These are phyloP conservation scores for Myxozyma monticola DNA, from an alignment of 805 yeast genomes.

Conservation along the genomic window DNA sequence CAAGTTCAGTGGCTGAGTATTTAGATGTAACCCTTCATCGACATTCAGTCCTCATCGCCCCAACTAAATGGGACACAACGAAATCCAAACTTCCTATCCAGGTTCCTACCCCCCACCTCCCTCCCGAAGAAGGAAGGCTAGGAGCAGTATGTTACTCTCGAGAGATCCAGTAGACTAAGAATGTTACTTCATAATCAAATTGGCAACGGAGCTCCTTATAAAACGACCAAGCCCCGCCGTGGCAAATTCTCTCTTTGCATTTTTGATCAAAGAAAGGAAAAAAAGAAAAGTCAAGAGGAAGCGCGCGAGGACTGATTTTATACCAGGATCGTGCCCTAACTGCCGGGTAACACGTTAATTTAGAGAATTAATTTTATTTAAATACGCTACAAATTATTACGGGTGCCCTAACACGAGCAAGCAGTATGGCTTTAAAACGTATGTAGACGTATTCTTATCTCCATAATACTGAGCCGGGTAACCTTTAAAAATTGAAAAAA, in stretches of 20 bases:
- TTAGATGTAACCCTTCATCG: conserved; percentile 29
- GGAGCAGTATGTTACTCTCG: conserved; percentile 15
- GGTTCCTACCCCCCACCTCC: conserved; percentile 3
- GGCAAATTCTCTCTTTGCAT: conserved; percentile 30
- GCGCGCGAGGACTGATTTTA: not conserved
- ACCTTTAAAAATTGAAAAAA: no score
- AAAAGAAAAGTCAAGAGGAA: conserved; percentile 5
- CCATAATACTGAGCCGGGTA: no score
- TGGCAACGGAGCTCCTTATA: conserved; percentile 28
- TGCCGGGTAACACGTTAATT: no score
- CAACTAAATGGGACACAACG: conserved; percentile 30
- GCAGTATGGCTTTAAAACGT: no score
- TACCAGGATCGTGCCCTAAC: no score
- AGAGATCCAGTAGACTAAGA: conserved; percentile 8
- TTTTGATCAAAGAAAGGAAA: conserved; percentile 26
- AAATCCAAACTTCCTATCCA: conserved; percentile 31
- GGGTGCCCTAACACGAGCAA: no score
- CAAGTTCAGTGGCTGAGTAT: not conserved
- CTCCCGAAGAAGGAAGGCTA: conserved; percentile 4
- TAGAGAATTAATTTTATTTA: no score
- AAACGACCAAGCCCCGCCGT: conserved; percentile 24
- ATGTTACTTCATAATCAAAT: conserved; percentile 2
- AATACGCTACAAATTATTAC: no score
- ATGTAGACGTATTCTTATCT: no score
- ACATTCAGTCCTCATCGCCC: conserved; percentile 32